A percentile compares a stretch with the other conserved stretches of the same genome.
phyloP scores from a whole-genome alignment of 192 early-diverging fungal species.

The Backusella australiensis region DNA sequence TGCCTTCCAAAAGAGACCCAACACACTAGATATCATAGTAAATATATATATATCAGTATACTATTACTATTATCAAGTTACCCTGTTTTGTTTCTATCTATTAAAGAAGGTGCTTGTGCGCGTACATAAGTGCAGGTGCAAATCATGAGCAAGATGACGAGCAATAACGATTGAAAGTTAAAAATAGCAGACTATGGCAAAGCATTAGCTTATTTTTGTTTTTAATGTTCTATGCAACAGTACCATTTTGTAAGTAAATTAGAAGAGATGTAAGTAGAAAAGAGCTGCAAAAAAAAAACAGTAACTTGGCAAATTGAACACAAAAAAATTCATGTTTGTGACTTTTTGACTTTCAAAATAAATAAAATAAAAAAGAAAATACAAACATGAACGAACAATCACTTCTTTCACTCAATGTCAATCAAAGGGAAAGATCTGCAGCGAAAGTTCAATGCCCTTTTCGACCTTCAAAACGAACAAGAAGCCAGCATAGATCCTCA shows the following conservation, averaged over 20 bases:
- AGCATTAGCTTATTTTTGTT: background rate
- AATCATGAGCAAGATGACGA: slow-evolving; percentile 89
- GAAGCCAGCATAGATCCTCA: background rate
- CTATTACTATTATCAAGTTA: slow-evolving; percentile 14
- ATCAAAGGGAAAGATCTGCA: background rate
- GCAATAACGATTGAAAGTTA: slow-evolving; percentile 89
- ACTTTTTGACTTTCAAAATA: background rate
- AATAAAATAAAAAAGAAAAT: background rate
- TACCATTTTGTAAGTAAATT: background rate
- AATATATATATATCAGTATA: too few relatives aligned
- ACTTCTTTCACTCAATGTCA: background rate
- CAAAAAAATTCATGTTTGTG: background rate
- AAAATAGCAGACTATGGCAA: slow-evolving; percentile 86
- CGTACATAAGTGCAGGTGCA: slow-evolving; percentile 97
- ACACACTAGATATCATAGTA: slow-evolving; percentile 42
- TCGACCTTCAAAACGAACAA: background rate
- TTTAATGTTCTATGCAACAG: background rate
- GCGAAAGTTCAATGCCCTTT: background rate
- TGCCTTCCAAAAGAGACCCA: slow-evolving; percentile 94
- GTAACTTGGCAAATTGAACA: background rate
- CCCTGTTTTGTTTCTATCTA: slow-evolving; percentile 90
- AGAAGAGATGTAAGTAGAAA: background rate
- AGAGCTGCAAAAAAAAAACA: background rate
- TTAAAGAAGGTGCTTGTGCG: slow-evolving; percentile 80
- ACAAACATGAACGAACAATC: background rate